Evolutionary conservation across 2,329 filamentous ascomycete genomes (phyloP).

Genomic region (Xylariales sp.): DNA sequence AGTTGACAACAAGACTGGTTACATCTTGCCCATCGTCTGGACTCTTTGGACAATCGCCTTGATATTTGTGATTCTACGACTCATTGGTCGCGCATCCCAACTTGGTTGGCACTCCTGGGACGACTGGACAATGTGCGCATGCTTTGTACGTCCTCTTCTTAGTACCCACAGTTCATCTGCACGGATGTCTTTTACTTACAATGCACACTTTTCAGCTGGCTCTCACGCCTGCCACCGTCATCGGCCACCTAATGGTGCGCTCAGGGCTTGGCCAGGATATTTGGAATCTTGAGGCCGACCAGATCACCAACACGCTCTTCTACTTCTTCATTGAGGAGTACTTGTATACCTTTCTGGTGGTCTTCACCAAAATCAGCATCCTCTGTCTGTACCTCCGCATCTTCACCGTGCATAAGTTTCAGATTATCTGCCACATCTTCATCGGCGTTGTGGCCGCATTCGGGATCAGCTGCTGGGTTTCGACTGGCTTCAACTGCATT

Average conservation of each 20-base stretch:
- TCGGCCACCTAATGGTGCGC: not conserved
- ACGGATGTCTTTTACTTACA: no score
- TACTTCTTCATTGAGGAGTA: slow-evolving; percentile 30
- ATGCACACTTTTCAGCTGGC: not conserved
- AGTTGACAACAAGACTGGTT: not conserved
- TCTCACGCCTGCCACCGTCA: slow-evolving; percentile 1
- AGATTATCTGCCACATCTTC: slow-evolving; percentile 22
- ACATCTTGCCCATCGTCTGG: not conserved
- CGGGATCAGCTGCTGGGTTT: slow-evolving; percentile 14
- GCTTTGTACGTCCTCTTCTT: not conserved
- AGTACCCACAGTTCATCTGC: not conserved
- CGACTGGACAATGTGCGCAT: slow-evolving; percentile 1
- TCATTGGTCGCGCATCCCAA: not conserved
- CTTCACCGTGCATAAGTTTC: slow-evolving; percentile 27
- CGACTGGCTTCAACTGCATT: slow-evolving; percentile 27
- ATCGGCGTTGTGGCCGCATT: slow-evolving; percentile 26
- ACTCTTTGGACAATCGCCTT: not conserved
- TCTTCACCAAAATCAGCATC: slow-evolving; percentile 34
- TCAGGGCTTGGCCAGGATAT: slow-evolving; percentile 26
- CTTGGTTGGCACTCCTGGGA: not conserved
- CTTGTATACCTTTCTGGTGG: slow-evolving; percentile 33
- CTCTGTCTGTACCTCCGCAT: slow-evolving; percentile 37
- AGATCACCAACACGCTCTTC: slow-evolving; percentile 18
- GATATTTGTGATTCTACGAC: not conserved
- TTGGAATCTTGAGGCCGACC: slow-evolving; percentile 22